A percentile compares a stretch with the other conserved stretches of the same genome.
phyloP scores from a whole-genome alignment of 1,139 yeast species.

The Magnusiomyces sp. region DNA sequence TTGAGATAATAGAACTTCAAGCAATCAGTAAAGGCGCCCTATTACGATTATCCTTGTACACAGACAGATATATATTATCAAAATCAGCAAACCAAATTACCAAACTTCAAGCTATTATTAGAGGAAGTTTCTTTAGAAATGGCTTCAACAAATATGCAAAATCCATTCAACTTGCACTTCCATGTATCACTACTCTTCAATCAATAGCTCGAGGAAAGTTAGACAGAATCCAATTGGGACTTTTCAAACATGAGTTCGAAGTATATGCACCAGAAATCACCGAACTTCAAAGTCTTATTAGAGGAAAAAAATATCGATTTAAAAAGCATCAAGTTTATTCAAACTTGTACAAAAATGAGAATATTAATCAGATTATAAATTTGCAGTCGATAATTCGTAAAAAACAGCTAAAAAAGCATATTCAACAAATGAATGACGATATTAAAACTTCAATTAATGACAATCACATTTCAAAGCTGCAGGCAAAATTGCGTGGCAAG shows the following conservation, averaged over 20 bases:
- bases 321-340: slow-evolving; percentile 4
- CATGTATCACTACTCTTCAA: slow-evolving; percentile 63
- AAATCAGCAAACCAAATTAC: slow-evolving; percentile 13
- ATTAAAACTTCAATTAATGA: not conserved
- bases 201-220: slow-evolving; percentile 59
- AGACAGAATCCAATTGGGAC: slow-evolving; percentile 38
- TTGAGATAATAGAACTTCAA: slow-evolving; percentile 44
- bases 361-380: slow-evolving; percentile 27
- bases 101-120: slow-evolving; percentile 24
- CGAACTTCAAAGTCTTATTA: slow-evolving; percentile 35
- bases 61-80: slow-evolving; percentile 17
- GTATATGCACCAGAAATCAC: slow-evolving; percentile 19
- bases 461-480: slow-evolving; percentile 17
- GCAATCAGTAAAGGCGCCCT: slow-evolving; percentile 32
- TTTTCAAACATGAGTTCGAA: not conserved
- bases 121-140: slow-evolving; percentile 29
- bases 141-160: slow-evolving; percentile 12
- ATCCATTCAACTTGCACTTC: slow-evolving; percentile 39
- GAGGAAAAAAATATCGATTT: slow-evolving; percentile 30
- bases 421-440: not conserved
- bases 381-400: slow-evolving; percentile 42
- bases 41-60: slow-evolving; percentile 15
- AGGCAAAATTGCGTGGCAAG: slow-evolving; percentile 26
- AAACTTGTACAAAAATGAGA: not conserved
- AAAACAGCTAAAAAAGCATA: slow-evolving; percentile 15